phyloP scores from a whole-genome alignment of 495 filamentous ascomycete species.

The Penicillium bovifimosum region DNA sequence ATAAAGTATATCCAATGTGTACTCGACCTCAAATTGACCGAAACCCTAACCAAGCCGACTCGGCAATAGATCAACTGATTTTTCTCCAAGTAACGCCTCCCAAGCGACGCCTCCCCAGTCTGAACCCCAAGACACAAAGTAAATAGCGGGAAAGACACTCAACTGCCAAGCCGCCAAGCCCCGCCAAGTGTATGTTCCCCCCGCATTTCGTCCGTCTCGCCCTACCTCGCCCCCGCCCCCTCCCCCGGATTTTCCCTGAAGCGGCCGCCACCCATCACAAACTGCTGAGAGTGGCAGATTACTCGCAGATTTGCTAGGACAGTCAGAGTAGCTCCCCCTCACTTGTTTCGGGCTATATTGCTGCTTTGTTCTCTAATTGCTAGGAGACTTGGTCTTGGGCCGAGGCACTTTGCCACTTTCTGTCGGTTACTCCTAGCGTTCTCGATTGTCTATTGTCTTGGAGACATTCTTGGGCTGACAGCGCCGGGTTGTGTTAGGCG shows the following conservation, averaged over 20 bases:
- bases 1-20: neutral
- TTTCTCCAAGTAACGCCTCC: neutral
- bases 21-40: neutral
- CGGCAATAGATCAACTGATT: neutral
- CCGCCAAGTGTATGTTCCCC: conserved; percentile 5
- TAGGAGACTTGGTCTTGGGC: neutral
- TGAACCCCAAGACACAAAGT: neutral
- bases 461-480: neutral
- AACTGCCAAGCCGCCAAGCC: conserved; percentile 5
- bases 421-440: conserved; percentile 19
- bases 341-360: conserved; percentile 3
- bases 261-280: neutral
- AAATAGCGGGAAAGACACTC: neutral
- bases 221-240: too few relatives aligned
- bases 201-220: conserved; percentile 9
- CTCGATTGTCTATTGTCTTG: neutral
- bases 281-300: neutral
- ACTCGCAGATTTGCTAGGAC: neutral
- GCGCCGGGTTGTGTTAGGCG: neutral
- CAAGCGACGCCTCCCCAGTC: neutral
- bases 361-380: neutral
- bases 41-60: neutral
- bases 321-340: conserved; percentile 1
- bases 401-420: conserved; percentile 15
- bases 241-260: conserved; percentile 5